Conservation (phyloP, 148 eudicot genomes). For the Nepenthes mirabilis region DNA sequence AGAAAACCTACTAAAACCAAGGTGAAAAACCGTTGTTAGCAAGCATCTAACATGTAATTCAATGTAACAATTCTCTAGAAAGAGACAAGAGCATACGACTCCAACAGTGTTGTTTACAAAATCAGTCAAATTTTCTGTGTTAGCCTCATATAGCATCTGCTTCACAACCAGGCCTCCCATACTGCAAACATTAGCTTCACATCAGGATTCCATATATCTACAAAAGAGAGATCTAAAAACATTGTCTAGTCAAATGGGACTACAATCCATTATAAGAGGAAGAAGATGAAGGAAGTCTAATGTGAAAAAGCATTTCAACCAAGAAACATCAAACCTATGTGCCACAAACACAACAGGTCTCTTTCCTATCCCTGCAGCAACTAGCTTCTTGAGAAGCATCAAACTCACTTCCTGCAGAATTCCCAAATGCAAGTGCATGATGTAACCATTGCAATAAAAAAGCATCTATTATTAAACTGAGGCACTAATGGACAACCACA, state of each 20-base stretch:
- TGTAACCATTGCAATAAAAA: neutral
- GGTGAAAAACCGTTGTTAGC: slow-evolving; percentile 2
- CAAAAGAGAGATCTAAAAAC: neutral
- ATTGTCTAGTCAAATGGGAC: neutral
- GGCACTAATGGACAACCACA: too few species aligned
- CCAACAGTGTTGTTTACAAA: slow-evolving; percentile 76
- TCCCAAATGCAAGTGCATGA: slow-evolving; percentile 3
- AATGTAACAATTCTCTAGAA: neutral
- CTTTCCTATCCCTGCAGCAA: slow-evolving; percentile 88
- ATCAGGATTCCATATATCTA: neutral
- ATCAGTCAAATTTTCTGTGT: slow-evolving; percentile 43
- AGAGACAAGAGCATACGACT: slow-evolving; percentile 40
- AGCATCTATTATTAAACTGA: too few species aligned
- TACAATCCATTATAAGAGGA: neutral
- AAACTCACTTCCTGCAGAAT: slow-evolving; percentile 83
- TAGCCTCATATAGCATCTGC: slow-evolving; percentile 90
- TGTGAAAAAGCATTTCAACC: neutral
- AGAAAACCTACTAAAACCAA: slow-evolving; percentile 72
- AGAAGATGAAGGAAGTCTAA: neutral
- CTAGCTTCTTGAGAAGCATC: slow-evolving; percentile 80
- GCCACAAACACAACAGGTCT: slow-evolving; percentile 92
- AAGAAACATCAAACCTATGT: slow-evolving; percentile 46
- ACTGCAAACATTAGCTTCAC: slow-evolving; percentile 36
- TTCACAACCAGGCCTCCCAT: slow-evolving; percentile 99
- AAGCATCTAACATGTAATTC: neutral